Percentiles rank a stretch among this genome's conserved stretches.
Conservation (phyloP, 2,329 filamentous ascomycete genomes). For the Fusarium hainanense region DNA sequence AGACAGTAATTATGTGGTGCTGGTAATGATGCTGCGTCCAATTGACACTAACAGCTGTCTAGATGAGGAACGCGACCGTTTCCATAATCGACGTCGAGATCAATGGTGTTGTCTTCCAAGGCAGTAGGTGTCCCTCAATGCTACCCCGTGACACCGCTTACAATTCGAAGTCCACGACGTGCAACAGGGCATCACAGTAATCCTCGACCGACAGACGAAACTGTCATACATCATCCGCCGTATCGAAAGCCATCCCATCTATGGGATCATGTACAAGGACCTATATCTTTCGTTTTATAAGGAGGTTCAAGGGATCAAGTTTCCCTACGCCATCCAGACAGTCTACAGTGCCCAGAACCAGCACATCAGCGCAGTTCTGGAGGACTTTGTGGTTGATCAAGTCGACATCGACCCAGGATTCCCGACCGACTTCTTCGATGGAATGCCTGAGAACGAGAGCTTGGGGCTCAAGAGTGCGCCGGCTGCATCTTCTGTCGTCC, state of each 20-base stretch:
- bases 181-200: background rate
- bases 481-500: background rate
- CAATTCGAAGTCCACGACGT: constrained; percentile 6
- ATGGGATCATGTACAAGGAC: constrained; percentile 1
- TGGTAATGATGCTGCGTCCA: background rate
- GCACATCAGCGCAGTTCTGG: constrained; percentile 8
- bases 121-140: background rate
- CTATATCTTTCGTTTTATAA: constrained; percentile 27
- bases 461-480: background rate
- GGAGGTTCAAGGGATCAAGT: background rate
- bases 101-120: constrained; percentile 7
- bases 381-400: constrained; percentile 23
- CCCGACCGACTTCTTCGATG: background rate
- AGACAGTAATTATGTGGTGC: no score
- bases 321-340: constrained; percentile 20
- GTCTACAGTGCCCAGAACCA: constrained; percentile 16
- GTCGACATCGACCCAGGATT: constrained; percentile 3
- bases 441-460: background rate
- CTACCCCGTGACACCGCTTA: background rate
- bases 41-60: background rate
- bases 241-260: constrained; percentile 16
- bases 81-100: background rate
- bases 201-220: constrained; percentile 6
- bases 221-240: constrained; percentile 22
- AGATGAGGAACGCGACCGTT: background rate